Evolutionary conservation across 129 eudicot species (phyloP), one percentile per base, ranked within the genome.

Genomic region (Rutidosis leptorrhynchoides): DNA sequence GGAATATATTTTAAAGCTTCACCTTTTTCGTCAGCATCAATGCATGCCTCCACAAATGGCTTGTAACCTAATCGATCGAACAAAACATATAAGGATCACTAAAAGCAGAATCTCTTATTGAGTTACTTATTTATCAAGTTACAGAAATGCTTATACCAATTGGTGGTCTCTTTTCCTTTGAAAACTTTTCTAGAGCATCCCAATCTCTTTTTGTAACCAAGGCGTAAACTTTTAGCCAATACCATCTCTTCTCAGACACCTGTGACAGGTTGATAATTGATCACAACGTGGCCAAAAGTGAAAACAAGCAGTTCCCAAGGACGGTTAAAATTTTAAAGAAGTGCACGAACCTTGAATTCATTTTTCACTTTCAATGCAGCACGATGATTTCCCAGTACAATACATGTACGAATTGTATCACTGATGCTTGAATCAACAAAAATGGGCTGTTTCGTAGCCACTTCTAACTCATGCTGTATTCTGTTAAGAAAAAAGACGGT

Each of bases 231-330:
- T 94, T 94, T 64, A 94, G 99, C 99, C 99, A 94, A 73, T 94
- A 94, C 99, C 99, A 94, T 45, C 95, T 82, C 76, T 94, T 94
- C 78, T 94, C 99, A 15, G 97, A 77, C 60, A 94, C 97, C 99
- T 94, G 83, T n/a, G n/a, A n/a, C n/a, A n/a, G n/a, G n/a, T n/a
- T n/a, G n/a, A n/a, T n/a, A n/a, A n/a, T n/a, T n/a, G n/a, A n/a
- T n/a, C n/a, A n/a, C n/a, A n/a, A n/a, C n/a, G n/a, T n/a, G n/a
- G n/a, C n/a, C n/a, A n/a, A n/a, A n/a, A n/a, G n/a, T n/a, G n/a
- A n/a, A n/a, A n/a, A n/a, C n/a, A n/a, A n/a, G n/a, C n/a, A n/a
- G n/a, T n/a, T n/a, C n/a, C n/a, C n/a, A n/a, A n/a, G n/a, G n/a
- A n/a, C n/a, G n/a, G n/a, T n/a, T n/a, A n/a, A n/a, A n/a, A n/a